Evolutionary conservation across 306 rosid species (phyloP).

Genomic region (Dryas octopetala): DNA sequence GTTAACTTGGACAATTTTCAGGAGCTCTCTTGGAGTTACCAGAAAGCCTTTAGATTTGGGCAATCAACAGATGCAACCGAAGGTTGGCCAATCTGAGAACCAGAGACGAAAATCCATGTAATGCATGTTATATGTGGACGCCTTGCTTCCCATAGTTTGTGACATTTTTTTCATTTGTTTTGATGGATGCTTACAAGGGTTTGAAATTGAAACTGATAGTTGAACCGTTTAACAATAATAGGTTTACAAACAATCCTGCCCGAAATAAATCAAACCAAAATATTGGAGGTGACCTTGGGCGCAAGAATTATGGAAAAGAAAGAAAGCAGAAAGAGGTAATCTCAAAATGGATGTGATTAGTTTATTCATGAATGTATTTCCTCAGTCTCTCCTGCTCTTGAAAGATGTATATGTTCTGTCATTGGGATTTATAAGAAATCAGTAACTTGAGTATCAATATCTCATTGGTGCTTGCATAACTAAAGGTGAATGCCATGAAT

Average conservation of each 20-base stretch:
- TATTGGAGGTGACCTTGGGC: slow-evolving; percentile 3
- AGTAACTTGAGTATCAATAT: background rate
- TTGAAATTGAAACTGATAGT: slow-evolving; percentile 9
- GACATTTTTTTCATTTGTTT: background rate
- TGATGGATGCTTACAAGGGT: background rate
- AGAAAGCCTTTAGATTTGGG: slow-evolving; percentile 7
- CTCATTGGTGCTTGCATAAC: too few species aligned
- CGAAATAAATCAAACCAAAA: slow-evolving; percentile 12
- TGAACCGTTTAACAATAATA: slow-evolving; percentile 1
- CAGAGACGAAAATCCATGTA: slow-evolving; percentile 17
- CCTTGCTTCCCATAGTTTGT: background rate
- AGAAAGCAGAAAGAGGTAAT: slow-evolving; percentile 27
- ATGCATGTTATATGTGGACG: background rate
- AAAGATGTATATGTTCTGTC: background rate
- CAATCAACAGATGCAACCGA: background rate
- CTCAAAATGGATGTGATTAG: background rate
- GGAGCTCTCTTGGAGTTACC: slow-evolving; percentile 12
- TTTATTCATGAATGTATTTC: background rate
- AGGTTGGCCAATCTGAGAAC: slow-evolving; percentile 14
- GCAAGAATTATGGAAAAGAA: slow-evolving; percentile 17
- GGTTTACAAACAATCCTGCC: slow-evolving; percentile 8
- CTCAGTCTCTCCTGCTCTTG: background rate
- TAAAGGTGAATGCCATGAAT: background rate
- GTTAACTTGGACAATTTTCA: background rate
- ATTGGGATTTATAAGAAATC: background rate